These are phyloP conservation scores for Hymenoscyphus occultus DNA, from an alignment of 2,329 filamentous ascomycete species.

Conservation along the genomic window DNA sequence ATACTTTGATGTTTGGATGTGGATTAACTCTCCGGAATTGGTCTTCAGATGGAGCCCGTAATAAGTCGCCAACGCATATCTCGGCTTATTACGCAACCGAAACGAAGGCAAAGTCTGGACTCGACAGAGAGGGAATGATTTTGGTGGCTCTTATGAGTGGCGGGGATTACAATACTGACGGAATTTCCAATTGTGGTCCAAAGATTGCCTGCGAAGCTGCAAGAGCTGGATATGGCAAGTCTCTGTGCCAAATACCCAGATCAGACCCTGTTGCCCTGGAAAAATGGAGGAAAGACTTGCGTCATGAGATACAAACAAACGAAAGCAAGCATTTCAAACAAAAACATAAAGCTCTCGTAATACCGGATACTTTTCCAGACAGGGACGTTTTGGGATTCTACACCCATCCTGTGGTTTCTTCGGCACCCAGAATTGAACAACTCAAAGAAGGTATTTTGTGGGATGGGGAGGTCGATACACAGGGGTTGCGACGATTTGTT, in stretches of 20 bases:
- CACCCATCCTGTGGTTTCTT: conserved; percentile 79
- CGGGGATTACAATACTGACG: conserved; percentile 88
- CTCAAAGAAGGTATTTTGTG: conserved; percentile 56
- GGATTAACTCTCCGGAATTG: conserved; percentile 76
- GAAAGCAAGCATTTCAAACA: conserved; percentile 76
- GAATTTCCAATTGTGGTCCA: conserved; percentile 81
- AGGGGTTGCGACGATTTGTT: conserved; percentile 69
- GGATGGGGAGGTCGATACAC: conserved; percentile 62
- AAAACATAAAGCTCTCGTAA: conserved; percentile 68
- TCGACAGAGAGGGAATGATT: conserved; percentile 88
- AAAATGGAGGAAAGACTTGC: conserved; percentile 69
- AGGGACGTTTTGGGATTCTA: conserved; percentile 80
- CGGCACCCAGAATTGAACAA: conserved; percentile 51
- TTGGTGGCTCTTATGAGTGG: conserved; percentile 92
- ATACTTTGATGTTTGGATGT: conserved; percentile 96
- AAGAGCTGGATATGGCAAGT: conserved; percentile 77
- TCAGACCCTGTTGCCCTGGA: conserved; percentile 58
- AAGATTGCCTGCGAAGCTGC: conserved; percentile 90
- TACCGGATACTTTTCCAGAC: conserved; percentile 81
- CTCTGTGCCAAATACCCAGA: conserved; percentile 63
- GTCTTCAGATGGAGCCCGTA: conserved; percentile 67
- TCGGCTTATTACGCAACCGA: conserved; percentile 69
- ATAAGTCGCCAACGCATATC: conserved; percentile 77
- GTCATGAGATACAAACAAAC: conserved; percentile 78
- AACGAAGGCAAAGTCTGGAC: conserved; percentile 50